phyloP scores from a whole-genome alignment of 176 grass and related monocot genomes.

The Alopecurus myosuroides region DNA sequence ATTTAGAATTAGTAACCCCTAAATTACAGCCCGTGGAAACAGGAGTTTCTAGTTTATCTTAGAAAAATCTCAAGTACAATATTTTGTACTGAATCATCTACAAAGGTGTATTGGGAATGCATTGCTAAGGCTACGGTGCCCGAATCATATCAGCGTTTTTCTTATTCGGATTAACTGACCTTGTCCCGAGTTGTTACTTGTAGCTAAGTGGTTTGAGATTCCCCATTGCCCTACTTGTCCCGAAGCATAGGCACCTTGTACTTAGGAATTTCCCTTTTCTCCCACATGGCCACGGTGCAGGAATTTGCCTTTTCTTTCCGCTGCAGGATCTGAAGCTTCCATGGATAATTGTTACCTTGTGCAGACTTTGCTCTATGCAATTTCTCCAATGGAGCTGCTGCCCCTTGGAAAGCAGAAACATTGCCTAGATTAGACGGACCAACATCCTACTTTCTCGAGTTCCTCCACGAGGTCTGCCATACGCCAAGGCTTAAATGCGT shows the following conservation, averaged over 20 bases:
- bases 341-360: background rate
- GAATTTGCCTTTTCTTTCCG: background rate
- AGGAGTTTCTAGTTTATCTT: no score
- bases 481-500: no score
- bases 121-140: background rate
- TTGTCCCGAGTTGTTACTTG: background rate
- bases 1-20: no score
- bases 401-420: background rate
- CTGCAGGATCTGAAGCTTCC: conserved; percentile 19
- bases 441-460: background rate
- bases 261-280: conserved; percentile 18
- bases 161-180: background rate
- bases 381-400: conserved; percentile 1
- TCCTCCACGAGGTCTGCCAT: background rate
- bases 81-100: no score
- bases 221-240: background rate
- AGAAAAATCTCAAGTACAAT: no score
- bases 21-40: no score
- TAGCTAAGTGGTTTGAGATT: background rate
- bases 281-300: background rate
- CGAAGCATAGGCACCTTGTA: conserved; percentile 19
- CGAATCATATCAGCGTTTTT: background rate
- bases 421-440: background rate
- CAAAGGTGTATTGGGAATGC: no score
- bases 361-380: background rate